Evolutionary conservation across 805 yeast genomes (phyloP).

Genomic region (Aciculoconidium aculeatum): DNA sequence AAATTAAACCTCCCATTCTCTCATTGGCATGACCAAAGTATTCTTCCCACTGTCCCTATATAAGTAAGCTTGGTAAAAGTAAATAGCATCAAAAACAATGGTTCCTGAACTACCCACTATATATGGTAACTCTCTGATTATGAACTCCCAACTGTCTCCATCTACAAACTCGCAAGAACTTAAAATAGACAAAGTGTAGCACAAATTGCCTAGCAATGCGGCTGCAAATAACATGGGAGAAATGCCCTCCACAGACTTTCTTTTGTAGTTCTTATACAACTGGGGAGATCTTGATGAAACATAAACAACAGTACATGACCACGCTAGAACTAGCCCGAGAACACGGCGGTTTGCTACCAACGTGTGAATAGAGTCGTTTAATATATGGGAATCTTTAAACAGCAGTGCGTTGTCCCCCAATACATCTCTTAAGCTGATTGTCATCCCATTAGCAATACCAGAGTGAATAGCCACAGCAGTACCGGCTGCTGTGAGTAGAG

Average conservation of each 20-base stretch:
- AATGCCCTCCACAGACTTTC: conserved; percentile 83
- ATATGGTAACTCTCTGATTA: conserved; percentile 71
- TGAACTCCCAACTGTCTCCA: conserved; percentile 39
- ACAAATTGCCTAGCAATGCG: conserved; percentile 71
- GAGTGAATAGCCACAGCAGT: no score
- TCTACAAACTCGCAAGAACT: conserved; percentile 49
- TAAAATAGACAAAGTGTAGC: conserved; percentile 72
- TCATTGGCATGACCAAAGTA: conserved; percentile 7
- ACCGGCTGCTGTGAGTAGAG: no score
- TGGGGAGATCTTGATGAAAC: conserved; percentile 82
- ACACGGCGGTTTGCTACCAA: no score
- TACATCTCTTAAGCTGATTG: no score
- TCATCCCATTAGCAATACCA: no score
- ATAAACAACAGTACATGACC: conserved; percentile 75
- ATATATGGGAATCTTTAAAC: no score
- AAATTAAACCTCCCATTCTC: no score
- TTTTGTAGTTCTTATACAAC: conserved; percentile 61
- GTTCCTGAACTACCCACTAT: conserved; percentile 86
- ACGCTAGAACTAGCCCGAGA: conserved; percentile 49
- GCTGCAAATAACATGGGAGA: conserved; percentile 76
- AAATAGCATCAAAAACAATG: conserved; percentile 63
- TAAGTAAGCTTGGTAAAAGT: conserved; percentile 54
- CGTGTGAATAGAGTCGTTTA: no score
- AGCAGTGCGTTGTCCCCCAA: no score
- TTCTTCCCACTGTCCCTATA: conserved; percentile 14